A percentile compares a stretch with the other conserved stretches of the same genome.
Evolutionary conservation across 768 basidiomycete genomes (phyloP).

Genomic region (Harrya chromipes): DNA sequence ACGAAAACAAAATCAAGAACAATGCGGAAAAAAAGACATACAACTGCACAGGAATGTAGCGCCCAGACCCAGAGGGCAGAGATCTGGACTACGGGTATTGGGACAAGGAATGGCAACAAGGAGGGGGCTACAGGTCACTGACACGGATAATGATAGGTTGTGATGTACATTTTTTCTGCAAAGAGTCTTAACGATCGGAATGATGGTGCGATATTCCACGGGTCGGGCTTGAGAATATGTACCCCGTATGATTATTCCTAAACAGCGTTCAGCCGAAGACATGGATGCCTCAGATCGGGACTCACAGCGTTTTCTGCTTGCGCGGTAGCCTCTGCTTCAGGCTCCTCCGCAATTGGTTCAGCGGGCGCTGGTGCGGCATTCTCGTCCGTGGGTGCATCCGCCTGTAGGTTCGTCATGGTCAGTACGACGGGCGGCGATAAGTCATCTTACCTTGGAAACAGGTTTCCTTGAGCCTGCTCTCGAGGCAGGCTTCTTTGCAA

Average conservation of each 20-base stretch:
- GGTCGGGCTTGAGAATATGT: slow-evolving; percentile 12
- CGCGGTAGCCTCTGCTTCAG: slow-evolving; percentile 42
- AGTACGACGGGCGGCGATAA: not conserved
- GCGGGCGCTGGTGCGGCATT: slow-evolving; percentile 38
- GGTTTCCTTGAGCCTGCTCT: slow-evolving; percentile 62
- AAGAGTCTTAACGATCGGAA: slow-evolving; percentile 16
- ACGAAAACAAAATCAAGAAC: slow-evolving; percentile 29
- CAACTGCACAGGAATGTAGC: slow-evolving; percentile 19
- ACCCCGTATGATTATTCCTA: slow-evolving; percentile 22
- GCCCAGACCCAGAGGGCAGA: slow-evolving; percentile 6
- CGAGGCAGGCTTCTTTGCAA: slow-evolving; percentile 52
- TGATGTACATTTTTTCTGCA: slow-evolving; percentile 35
- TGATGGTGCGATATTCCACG: slow-evolving; percentile 11
- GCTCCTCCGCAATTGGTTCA: slow-evolving; percentile 56
- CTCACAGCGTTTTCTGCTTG: slow-evolving; percentile 35
- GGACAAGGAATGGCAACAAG: slow-evolving; percentile 4
- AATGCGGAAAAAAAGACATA: slow-evolving; percentile 12
- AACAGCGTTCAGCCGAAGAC: not conserved
- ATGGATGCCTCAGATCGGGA: slow-evolving; percentile 1
- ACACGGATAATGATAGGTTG: slow-evolving; percentile 33
- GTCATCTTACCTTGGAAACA: slow-evolving; percentile 49
- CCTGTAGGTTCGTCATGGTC: slow-evolving; percentile 17
- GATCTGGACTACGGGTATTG: slow-evolving; percentile 17
- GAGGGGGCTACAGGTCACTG: slow-evolving; percentile 26
- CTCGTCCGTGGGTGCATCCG: slow-evolving; percentile 36